These are phyloP conservation scores for Sporothrix brasiliensis DNA, from an alignment of 2,329 filamentous ascomycete genomes.

Conservation along the genomic window DNA sequence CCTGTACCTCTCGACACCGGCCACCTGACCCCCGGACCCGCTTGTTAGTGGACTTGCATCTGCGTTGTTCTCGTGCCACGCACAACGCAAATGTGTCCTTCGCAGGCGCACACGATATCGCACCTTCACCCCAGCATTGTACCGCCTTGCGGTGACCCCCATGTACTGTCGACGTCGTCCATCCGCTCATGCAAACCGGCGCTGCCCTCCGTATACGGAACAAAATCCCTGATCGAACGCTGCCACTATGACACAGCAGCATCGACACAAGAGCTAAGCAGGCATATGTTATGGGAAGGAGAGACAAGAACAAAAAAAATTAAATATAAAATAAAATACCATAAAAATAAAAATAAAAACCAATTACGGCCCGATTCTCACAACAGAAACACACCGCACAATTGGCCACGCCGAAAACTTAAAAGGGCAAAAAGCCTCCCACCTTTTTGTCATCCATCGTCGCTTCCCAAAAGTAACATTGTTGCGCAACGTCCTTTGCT, in stretches of 20 bases:
- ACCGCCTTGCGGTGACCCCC: slow-evolving; percentile 26
- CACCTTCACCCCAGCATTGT: neutral
- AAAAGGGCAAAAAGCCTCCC: slow-evolving; percentile 5
- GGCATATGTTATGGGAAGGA: slow-evolving; percentile 8
- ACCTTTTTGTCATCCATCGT: neutral
- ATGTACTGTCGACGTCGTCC: slow-evolving; percentile 5
- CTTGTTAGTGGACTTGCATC: slow-evolving; percentile 9
- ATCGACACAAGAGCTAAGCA: neutral
- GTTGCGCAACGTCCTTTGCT: neutral
- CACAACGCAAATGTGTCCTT: neutral
- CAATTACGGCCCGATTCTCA: neutral
- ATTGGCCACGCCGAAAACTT: neutral
- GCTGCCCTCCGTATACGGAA: slow-evolving; percentile 27
- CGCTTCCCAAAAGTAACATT: slow-evolving; percentile 11
- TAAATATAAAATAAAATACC: neutral
- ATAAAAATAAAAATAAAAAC: neutral
- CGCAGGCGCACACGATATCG: slow-evolving; percentile 6
- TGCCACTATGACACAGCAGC: slow-evolving; percentile 14
- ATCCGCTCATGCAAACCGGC: neutral
- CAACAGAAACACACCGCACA: neutral
- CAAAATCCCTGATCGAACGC: neutral
- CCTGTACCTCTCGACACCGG: slow-evolving; percentile 6
- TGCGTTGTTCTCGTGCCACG: slow-evolving; percentile 16
- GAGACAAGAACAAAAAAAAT: neutral
- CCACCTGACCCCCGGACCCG: slow-evolving; percentile 23